These are phyloP conservation scores for Penicillium goetzii DNA, from an alignment of 495 filamentous ascomycete genomes.

Conservation along the genomic window DNA sequence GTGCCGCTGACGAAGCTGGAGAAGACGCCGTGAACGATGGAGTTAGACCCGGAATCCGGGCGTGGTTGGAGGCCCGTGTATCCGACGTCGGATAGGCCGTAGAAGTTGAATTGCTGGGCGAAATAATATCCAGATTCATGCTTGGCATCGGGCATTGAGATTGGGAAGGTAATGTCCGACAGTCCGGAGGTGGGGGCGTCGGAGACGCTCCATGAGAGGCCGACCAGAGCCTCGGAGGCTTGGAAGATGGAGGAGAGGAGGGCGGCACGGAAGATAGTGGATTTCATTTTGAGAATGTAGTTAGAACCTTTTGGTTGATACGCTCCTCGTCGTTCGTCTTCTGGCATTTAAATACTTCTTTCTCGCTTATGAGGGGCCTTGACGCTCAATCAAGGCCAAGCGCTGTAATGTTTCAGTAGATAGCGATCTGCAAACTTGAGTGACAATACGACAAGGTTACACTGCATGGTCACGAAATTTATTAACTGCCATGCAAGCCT, in stretches of 20 bases:
- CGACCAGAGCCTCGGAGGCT: conserved; percentile 27
- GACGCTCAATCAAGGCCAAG: conserved; percentile 22
- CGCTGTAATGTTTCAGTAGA: conserved; percentile 17
- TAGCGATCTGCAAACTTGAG: conserved; percentile 24
- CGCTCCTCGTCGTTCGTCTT: not conserved
- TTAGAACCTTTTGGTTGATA: not conserved
- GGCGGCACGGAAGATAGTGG: conserved; percentile 13
- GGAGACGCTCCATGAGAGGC: conserved; percentile 24
- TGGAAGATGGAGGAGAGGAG: conserved; percentile 20
- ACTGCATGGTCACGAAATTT: not conserved
- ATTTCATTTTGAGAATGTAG: conserved; percentile 22
- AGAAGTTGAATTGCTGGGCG: conserved; percentile 36
- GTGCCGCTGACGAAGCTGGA: conserved; percentile 35
- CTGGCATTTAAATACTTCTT: not conserved
- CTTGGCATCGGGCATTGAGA: conserved; percentile 30
- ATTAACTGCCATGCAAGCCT: no score
- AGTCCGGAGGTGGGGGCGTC: conserved; percentile 21
- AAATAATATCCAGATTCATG: conserved; percentile 34
- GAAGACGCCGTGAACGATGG: conserved; percentile 36
- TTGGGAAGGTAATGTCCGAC: conserved; percentile 35
- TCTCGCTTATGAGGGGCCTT: not conserved
- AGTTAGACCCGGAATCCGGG: conserved; percentile 11
- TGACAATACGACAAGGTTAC: conserved; percentile 11
- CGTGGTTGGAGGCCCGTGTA: conserved; percentile 38
- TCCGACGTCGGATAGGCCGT: conserved; percentile 24